Evolutionary conservation across 441 rosid genomes (phyloP), one percentile per base, ranked within the genome.

Genomic region (Theobroma grandiflorum): DNA sequence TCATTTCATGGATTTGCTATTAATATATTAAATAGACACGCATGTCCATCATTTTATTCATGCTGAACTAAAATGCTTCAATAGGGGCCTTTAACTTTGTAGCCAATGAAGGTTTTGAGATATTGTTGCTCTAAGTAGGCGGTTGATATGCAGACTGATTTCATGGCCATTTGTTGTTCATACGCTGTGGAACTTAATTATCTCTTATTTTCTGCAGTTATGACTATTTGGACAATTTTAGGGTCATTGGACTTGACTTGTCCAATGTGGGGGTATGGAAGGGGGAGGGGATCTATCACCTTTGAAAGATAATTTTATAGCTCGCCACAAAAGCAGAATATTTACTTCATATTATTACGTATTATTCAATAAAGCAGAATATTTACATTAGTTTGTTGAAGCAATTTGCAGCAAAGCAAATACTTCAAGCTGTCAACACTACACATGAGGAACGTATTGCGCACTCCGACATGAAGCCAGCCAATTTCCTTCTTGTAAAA

Each of bases 401-500:
- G 67, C 78, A 68, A 26, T 40, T 76, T 90, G 91, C 90, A 97
- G 99, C 99, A 26, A 26, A 26, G 31, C 31, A 97, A 97, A 94
- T 97, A 85, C 98, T 97, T 83, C 90, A 88, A 85, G 99, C 99
- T 83, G 99, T 97, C 79, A 95, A 92, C 83, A 95, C 97, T 83
- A 97, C 95, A 82, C 99, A 97, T 16, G 99, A 97, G 85, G 99
- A 95, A 81, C 98, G 99, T 3, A 94, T 95, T 53, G 99, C 95
- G 83, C 99, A 97, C 66, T 97, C 99, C 69, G 98, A 95, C 88
- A 82, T 97, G 92, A 97, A 97, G 90, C 99, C 99, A 2, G 99
- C 99, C 45, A 97, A 97, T 84, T 97, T 95, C 81, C 99, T 97
- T 84, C 98, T 97, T 65, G 99, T 97, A 83, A 92, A 83, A 90